Conservation (phyloP, 805 yeast genomes). For the Metschnikowia reukaufii region DNA sequence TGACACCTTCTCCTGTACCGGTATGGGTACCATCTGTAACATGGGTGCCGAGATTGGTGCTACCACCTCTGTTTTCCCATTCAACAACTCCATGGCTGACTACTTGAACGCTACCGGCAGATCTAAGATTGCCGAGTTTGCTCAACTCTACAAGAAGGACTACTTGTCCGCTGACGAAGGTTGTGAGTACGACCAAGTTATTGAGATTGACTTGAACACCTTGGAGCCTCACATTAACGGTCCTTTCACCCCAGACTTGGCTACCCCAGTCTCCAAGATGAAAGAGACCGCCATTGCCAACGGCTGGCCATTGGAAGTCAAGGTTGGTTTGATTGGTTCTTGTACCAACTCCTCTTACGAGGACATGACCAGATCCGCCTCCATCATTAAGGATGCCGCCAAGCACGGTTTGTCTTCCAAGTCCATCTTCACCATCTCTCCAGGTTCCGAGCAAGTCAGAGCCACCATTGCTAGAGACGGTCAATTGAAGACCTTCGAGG, state of each 20-base stretch:
- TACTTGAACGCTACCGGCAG: constrained; percentile 88
- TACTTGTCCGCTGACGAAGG: constrained; percentile 85
- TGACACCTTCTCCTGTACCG: constrained; percentile 88
- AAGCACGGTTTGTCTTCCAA: constrained; percentile 88
- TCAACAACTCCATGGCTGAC: constrained; percentile 83
- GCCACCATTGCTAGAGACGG: constrained; percentile 98
- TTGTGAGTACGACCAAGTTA: constrained; percentile 88
- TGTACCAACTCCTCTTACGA: constrained; percentile 98
- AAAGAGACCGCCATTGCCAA: constrained; percentile 79
- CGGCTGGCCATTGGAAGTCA: constrained; percentile 90
- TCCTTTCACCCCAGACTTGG: constrained; percentile 97
- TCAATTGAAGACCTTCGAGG: constrained; percentile 80
- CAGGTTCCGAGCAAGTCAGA: constrained; percentile 98
- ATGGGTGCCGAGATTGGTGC: constrained; percentile 99
- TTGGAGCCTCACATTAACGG: constrained; percentile 97
- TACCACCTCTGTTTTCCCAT: constrained; percentile 96
- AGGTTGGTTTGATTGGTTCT: constrained; percentile 95
- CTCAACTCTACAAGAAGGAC: constrained; percentile 61
- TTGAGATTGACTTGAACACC: constrained; percentile 84
- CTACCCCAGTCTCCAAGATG: constrained; percentile 89
- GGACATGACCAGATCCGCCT: constrained; percentile 96
- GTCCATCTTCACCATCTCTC: constrained; percentile 89
- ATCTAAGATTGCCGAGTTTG: constrained; percentile 79
- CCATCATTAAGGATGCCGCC: constrained; percentile 88
- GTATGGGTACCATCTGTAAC: constrained; percentile 99